Conservation (phyloP, 768 basidiomycete genomes). For the Macrolepiota dolichaula region DNA sequence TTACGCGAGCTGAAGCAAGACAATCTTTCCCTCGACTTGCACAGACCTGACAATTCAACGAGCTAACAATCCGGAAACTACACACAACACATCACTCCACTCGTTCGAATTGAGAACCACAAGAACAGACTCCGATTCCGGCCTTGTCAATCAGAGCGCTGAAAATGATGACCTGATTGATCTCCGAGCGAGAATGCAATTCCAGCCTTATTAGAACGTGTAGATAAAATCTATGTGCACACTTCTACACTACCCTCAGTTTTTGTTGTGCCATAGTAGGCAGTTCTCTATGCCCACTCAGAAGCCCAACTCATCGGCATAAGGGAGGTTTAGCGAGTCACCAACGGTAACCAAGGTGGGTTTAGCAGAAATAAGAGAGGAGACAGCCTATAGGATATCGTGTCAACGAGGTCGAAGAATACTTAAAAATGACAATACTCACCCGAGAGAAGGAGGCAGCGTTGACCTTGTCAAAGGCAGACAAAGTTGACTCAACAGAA, state of each 20-base stretch:
- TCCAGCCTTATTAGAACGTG: constrained; percentile 4
- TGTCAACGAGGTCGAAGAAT: neutral
- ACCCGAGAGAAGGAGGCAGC: constrained; percentile 72
- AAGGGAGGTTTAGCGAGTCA: constrained; percentile 71
- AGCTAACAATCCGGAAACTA: neutral
- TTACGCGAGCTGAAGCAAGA: too few relatives aligned
- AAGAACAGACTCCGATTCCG: neutral
- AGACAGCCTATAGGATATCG: constrained; percentile 45
- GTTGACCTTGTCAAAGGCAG: constrained; percentile 68
- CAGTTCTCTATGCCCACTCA: constrained; percentile 29
- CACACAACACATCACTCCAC: neutral
- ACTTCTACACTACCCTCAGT: constrained; percentile 12
- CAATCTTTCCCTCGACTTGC: too few relatives aligned
- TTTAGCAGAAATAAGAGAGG: constrained; percentile 66
- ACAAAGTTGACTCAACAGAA: constrained; percentile 59
- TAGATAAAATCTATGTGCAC: constrained; percentile 17
- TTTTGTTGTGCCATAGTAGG: neutral
- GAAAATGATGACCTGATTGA: neutral
- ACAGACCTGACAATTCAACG: neutral
- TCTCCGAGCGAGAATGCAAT: neutral
- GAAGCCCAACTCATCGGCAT: constrained; percentile 80
- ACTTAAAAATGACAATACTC: constrained; percentile 15
- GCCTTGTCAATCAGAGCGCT: neutral
- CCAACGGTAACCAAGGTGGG: constrained; percentile 90
- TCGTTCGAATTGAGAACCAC: neutral